phyloP scores from a whole-genome alignment of 805 yeast species.

The Metschnikowia lachancei region DNA sequence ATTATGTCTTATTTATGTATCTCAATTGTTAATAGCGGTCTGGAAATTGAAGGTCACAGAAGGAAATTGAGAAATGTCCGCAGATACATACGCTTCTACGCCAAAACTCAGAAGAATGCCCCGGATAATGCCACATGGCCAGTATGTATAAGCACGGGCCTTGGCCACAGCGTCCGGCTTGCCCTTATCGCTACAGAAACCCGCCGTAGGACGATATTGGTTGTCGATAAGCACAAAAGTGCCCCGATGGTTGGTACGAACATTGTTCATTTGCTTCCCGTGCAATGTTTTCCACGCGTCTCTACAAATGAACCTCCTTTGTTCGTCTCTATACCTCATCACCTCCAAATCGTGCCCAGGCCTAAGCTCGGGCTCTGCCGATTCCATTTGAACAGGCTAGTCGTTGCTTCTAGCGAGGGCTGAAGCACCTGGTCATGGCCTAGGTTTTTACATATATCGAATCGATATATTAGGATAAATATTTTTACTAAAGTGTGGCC shows the following conservation, averaged over 20 bases:
- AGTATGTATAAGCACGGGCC: slow-evolving; percentile 55
- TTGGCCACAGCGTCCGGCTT: slow-evolving; percentile 43
- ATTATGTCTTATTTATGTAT: neutral
- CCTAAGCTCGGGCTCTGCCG: too few species aligned
- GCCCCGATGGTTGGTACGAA: slow-evolving; percentile 88
- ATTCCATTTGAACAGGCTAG: too few species aligned
- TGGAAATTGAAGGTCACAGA: slow-evolving; percentile 71
- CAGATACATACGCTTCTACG: slow-evolving; percentile 59
- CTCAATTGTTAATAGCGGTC: slow-evolving; percentile 42
- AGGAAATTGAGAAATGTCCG: slow-evolving; percentile 63
- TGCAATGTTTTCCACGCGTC: slow-evolving; percentile 84
- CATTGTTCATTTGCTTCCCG: slow-evolving; percentile 85
- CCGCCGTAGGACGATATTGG: slow-evolving; percentile 51
- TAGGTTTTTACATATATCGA: too few species aligned
- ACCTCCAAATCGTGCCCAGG: too few species aligned
- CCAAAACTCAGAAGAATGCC: slow-evolving; percentile 73
- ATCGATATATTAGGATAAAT: too few species aligned
- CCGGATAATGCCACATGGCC: slow-evolving; percentile 72
- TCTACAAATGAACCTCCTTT: slow-evolving; percentile 78
- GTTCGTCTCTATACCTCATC: too few species aligned
- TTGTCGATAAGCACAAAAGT: slow-evolving; percentile 77
- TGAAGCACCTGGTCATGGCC: too few species aligned
- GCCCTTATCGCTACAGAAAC: slow-evolving; percentile 48
- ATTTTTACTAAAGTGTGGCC: too few species aligned
- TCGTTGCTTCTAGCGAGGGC: too few species aligned